Evolutionary conservation across 495 filamentous ascomycete species (phyloP), one percentile per base, ranked within the genome.

Genomic region (Aeminium ludgeri): DNA sequence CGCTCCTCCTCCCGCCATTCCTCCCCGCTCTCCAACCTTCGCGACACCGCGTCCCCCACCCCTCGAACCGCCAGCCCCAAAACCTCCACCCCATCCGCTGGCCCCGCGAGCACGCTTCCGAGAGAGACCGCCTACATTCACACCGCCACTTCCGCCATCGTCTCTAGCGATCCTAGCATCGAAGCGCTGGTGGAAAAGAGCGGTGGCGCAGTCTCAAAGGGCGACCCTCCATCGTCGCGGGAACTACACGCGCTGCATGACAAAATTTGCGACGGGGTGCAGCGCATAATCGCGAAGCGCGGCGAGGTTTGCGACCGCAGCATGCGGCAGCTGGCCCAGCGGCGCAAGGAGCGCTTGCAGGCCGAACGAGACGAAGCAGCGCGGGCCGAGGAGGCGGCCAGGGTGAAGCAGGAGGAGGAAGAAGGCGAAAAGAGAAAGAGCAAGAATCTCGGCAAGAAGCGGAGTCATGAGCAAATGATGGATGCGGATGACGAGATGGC

Each of bases 251-350:
- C 10, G 18, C 31, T 51, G n/a, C 39, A 46, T 25, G 32, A 43
- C 19, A 34, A 12, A 2, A 46, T 51, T 15, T 11, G 23, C 12
- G 36, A 42, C 8, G 33, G 19, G 6, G 23, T 51, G 10, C n/a
- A 30, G 17, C 38, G 35, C 28, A 15, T 40, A 32, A 41, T 45
- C 32, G 35, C 15, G 10, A 42, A 37, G 30, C 37, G 48, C 4
- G 38, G 44, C 20, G 48, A 59, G 23, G 39, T 44, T 0, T 61
- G 55, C 27, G 57, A 63, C 33, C 45, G 48, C 37, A 66, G 77
- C 35, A 92, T 97, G 83, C 70, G 80, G 35, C 81, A 83, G 45
- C 64, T 97, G n/a, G 80, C 86, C 54, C 66, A 75, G 43, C 73
- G 70, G 33, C 65, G 87, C 3, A 78, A 73, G 37, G 49, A 60